phyloP scores from a whole-genome alignment of 2,329 filamentous ascomycete species.

The Phoma herbarum region DNA sequence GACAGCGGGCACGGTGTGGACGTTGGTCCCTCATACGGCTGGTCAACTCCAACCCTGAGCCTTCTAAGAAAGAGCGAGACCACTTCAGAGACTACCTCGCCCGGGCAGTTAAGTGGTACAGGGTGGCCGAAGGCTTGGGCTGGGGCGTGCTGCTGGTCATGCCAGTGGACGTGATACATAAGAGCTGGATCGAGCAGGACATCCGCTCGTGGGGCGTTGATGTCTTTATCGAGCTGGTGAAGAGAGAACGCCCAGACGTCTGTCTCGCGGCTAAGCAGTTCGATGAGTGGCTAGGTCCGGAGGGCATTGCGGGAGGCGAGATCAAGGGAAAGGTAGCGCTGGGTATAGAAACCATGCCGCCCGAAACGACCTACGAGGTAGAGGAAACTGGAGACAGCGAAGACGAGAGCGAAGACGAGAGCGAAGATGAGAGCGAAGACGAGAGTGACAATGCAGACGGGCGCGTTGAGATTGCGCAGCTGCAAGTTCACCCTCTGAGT shows the following conservation, averaged over 20 bases:
- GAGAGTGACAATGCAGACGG: no score
- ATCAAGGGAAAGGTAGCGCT: neutral
- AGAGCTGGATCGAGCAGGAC: neutral
- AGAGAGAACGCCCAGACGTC: slow-evolving; percentile 1
- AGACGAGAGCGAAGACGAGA: neutral
- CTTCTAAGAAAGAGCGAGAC: neutral
- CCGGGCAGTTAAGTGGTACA: neutral
- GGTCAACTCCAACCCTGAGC: neutral
- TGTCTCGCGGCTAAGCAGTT: slow-evolving; percentile 5
- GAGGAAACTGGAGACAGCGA: neutral
- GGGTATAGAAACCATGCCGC: neutral
- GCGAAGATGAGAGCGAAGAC: no score
- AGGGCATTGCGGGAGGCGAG: neutral
- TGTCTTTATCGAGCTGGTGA: slow-evolving; percentile 1
- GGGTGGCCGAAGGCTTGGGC: slow-evolving; percentile 1
- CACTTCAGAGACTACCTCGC: neutral
- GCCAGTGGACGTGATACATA: neutral
- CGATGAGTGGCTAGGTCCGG: neutral
- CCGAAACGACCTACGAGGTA: neutral
- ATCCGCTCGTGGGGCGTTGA: slow-evolving; percentile 2
- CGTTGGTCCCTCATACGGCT: neutral
- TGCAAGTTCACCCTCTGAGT: no score
- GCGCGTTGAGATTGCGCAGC: slow-evolving; percentile 1
- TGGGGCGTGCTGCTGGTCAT: neutral
- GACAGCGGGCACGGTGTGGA: no score